phyloP scores from a whole-genome alignment of 345 rosid genomes.

The Boechera stricta region DNA sequence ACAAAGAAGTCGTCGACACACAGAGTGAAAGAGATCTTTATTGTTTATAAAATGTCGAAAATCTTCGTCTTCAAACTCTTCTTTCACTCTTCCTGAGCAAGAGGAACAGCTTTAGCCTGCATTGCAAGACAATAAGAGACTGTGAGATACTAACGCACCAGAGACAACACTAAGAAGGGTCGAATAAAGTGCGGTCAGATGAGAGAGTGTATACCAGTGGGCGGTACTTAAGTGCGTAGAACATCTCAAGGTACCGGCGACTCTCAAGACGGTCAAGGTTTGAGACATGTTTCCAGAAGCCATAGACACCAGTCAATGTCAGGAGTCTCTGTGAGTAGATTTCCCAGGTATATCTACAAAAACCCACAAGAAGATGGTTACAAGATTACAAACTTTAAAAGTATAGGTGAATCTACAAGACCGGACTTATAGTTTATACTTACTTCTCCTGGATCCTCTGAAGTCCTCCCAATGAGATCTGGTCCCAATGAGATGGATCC shows the following conservation, averaged over 20 bases:
- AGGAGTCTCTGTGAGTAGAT: constrained; percentile 85
- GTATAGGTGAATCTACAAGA: background rate
- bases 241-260: constrained; percentile 93
- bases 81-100: constrained; percentile 40
- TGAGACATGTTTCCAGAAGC: constrained; percentile 95
- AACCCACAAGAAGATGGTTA: background rate
- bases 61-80: background rate
- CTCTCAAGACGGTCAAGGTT: constrained; percentile 91
- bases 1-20: background rate
- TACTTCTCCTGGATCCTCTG: constrained; percentile 83
- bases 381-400: background rate
- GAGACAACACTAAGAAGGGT: background rate
- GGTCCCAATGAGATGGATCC: constrained; percentile 73
- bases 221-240: constrained; percentile 79
- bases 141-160: background rate
- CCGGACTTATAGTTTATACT: constrained; percentile 5
- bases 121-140: constrained; percentile 39
- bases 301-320: constrained; percentile 87
- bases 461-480: constrained; percentile 74
- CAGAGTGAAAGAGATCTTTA: background rate
- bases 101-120: constrained; percentile 81
- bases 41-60: background rate
- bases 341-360: constrained; percentile 82
- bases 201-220: constrained; percentile 59
- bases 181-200: background rate